Evolutionary conservation across 1,284 basidiomycete species (phyloP), one percentile per base, ranked within the genome.

Genomic region (Irpex sp.): DNA sequence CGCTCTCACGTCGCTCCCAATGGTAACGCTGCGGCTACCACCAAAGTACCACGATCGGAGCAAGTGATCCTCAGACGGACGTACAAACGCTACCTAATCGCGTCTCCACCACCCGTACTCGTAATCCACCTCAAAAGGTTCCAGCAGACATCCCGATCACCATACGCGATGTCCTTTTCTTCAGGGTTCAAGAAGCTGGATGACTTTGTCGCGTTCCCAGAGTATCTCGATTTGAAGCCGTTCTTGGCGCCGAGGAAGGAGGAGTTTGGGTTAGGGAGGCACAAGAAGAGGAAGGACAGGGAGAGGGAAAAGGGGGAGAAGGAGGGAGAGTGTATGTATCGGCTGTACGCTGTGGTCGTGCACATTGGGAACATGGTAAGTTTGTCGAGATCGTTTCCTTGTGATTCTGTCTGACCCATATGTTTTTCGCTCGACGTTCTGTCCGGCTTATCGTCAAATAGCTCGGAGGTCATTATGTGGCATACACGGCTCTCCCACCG

Each of bases 111-210:
- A 0, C 93, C 94, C 0, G 85, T 97, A 36, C 85, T 98, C 63
- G 92, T 97, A 60, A 86, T 98, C 65, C 96, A 98, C 70, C 83
- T 97, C 59, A 98, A 97, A 79, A 85, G 96, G 38, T 98, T 98
- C 79, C 93, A 96, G 75, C 93, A 95, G 74, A 75, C 83, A 57
- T 74, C 79, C 62, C 80, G 81, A 76, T 72, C 74, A n/a, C 61
- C 64, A 54, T 77, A 82, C 44, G 72, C 86, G 71, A 75, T 83
- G 66, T 82, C 84, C 34, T 86, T 87, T 71, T 85, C 82, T 58
- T 83, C 84, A 59, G 73, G 74, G 21, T 89, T 93, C 77, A 94
- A 92, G 78, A 96, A 95, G 76, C 73, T 95, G 63, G 96, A 97
- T 66, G 92, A 94, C 71, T 92, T 86, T 66, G 87, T 97, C 26